Evolutionary conservation across 768 basidiomycete genomes (phyloP), one percentile per base, ranked within the genome.

Genomic region (Leccinum variicolor): DNA sequence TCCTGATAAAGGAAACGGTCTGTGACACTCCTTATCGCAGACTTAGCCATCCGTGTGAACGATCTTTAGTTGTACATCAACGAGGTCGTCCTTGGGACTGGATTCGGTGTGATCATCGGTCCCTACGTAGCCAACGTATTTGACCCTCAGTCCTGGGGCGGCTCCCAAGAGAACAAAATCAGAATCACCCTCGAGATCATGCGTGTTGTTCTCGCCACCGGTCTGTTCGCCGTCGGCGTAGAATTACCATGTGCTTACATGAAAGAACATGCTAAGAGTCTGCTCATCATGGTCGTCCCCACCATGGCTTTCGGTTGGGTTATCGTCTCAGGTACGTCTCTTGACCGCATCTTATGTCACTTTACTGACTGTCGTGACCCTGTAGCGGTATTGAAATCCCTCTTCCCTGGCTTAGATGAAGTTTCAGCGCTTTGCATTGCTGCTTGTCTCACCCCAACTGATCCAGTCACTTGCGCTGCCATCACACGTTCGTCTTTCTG

Each of bases 201-300:
- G 75, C 81, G 94, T 9, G 74, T 97, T 33, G 90, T 97, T 51
- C 89, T 99, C 47, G 95, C 89, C 3, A 87, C 90, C 2, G 92
- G 93, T 26, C 83, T 98, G 2, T 99, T 99, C 65, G 91, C 95
- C 7, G 92, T 98, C 31, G 96, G 96, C 3, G 92, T 96, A 25
- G 95, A 99, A 70, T 78, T 98, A 33, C 95, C 96, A 0, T 78
- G 83, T 55, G 82, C 85, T 1, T 98, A 98, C 76, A 84, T 98
- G 80, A 77, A 78, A 25, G 80, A 86, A 28, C 92, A 96, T 65
- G 89, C 83, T 43, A 87, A 81, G 64, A 84, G 90, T 39, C 74
- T 92, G 0, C 58, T 85, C 3, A 69, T 82, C 41, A 82, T 91
- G 82, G 85, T 92, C 17, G 79, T 92, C 0, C 90, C 90, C 3